Evolutionary conservation across 331 rosid genomes (phyloP).

Genomic region (Phaseolus coccineus): DNA sequence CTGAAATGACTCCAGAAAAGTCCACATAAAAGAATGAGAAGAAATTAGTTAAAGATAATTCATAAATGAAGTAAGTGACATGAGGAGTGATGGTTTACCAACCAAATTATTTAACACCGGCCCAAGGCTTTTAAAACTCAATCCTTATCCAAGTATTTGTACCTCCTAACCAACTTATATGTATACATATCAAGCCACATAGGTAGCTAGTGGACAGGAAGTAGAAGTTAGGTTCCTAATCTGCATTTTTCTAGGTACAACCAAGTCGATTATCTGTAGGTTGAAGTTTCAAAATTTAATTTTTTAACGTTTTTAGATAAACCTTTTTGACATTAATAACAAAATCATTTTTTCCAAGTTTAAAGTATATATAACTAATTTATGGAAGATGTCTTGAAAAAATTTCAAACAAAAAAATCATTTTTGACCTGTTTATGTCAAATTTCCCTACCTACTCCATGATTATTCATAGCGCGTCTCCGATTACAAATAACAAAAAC

Average conservation of each 20-base stretch:
- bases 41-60: slow-evolving; percentile 22
- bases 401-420: no score
- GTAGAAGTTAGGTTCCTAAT: slow-evolving; percentile 1
- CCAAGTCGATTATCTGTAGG: slow-evolving; percentile 8
- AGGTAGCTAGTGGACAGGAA: neutral
- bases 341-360: no score
- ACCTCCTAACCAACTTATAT: neutral
- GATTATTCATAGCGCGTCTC: slow-evolving; percentile 14
- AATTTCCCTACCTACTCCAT: neutral
- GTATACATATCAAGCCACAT: neutral
- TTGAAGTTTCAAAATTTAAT: neutral
- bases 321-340: no score
- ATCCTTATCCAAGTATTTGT: neutral
- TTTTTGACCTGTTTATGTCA: neutral
- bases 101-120: neutral
- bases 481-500: neutral
- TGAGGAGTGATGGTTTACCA: slow-evolving; percentile 6
- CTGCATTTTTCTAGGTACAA: neutral
- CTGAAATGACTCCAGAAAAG: neutral
- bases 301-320: no score
- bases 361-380: no score
- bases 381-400: no score
- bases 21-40: slow-evolving; percentile 17
- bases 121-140: neutral
- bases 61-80: neutral